A percentile compares a stretch with the other conserved stretches of the same genome.
Evolutionary conservation across 352 stramenopile genomes (phyloP).

Genomic region (Globisporangium okanoganense): DNA sequence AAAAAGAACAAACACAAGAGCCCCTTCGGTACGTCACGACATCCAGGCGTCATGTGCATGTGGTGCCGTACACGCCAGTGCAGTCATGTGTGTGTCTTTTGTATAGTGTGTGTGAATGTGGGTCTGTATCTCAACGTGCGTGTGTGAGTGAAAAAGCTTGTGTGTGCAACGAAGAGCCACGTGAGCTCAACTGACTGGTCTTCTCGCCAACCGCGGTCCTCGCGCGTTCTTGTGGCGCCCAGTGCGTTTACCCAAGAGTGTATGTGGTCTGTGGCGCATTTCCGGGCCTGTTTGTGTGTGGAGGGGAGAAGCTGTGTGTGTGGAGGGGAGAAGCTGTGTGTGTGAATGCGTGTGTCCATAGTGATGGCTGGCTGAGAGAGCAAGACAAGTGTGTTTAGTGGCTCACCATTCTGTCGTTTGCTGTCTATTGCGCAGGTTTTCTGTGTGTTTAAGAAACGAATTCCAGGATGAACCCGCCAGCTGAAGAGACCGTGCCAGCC

Average conservation of each 20-base stretch:
- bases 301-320: too few relatives aligned
- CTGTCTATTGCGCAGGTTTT: not conserved
- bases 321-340: not conserved
- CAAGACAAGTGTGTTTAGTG: not conserved
- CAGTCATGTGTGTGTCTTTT: not conserved
- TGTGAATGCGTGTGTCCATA: not conserved
- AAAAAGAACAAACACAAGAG: slow-evolving; percentile 5
- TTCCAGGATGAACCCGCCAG: slow-evolving; percentile 18
- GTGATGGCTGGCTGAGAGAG: not conserved
- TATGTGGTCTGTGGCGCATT: not conserved
- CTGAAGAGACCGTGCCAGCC: slow-evolving; percentile 12
- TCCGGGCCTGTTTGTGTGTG: not conserved
- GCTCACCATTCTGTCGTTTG: slow-evolving; percentile 1
- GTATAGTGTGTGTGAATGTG: slow-evolving; percentile 1
- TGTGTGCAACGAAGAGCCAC: not conserved
- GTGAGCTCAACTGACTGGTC: not conserved
- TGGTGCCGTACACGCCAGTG: not conserved
- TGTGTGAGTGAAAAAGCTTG: not conserved
- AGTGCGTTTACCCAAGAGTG: not conserved
- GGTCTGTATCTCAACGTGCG: not conserved
- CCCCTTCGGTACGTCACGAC: not conserved
- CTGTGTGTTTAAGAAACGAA: slow-evolving; percentile 4
- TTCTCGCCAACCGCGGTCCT: not conserved
- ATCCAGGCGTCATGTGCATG: not conserved
- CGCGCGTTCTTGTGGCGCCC: not conserved